phyloP scores from a whole-genome alignment of 768 basidiomycete genomes.

The Coprinellus aureogranulatus region DNA sequence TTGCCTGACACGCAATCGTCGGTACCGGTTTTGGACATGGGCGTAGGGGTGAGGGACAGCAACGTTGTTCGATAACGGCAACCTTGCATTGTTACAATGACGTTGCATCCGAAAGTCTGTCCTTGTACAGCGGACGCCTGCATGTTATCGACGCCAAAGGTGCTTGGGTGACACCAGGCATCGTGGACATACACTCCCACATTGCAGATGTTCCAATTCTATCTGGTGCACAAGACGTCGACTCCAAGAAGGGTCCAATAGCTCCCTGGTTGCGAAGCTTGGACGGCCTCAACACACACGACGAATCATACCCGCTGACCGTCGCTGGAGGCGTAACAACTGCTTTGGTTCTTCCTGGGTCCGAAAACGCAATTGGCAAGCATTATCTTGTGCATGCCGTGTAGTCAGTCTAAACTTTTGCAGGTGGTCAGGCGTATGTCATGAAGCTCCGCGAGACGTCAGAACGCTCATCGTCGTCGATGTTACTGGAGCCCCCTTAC shows the following conservation, averaged over 20 bases:
- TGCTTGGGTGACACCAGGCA: constrained; percentile 79
- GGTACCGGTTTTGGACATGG: too few relatives aligned
- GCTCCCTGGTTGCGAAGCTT: constrained; percentile 68
- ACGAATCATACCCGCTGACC: constrained; percentile 66
- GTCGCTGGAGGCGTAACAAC: constrained; percentile 81
- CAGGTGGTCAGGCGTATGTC: constrained; percentile 71
- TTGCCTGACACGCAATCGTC: too few relatives aligned
- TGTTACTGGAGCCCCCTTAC: constrained; percentile 76
- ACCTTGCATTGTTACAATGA: too few relatives aligned
- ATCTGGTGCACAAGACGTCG: constrained; percentile 51
- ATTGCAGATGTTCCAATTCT: constrained; percentile 51
- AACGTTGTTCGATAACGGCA: too few relatives aligned
- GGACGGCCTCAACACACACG: constrained; percentile 81
- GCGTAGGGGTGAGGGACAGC: too few relatives aligned
- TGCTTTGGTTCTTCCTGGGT: constrained; percentile 73
- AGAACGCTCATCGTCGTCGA: constrained; percentile 68
- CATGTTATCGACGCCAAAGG: constrained; percentile 62
- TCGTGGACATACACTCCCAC: constrained; percentile 70
- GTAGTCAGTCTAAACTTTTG: neutral
- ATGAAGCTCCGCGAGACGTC: constrained; percentile 75
- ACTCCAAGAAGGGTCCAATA: constrained; percentile 47
- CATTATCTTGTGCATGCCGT: neutral
- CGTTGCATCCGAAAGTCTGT: constrained; percentile 5
- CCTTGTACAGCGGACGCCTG: constrained; percentile 32
- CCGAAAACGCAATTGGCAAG: constrained; percentile 60